A percentile compares a stretch with the other conserved stretches of the same genome.
Conservation (phyloP, 495 filamentous ascomycete genomes). For the Pseudevernia furfuracea region DNA sequence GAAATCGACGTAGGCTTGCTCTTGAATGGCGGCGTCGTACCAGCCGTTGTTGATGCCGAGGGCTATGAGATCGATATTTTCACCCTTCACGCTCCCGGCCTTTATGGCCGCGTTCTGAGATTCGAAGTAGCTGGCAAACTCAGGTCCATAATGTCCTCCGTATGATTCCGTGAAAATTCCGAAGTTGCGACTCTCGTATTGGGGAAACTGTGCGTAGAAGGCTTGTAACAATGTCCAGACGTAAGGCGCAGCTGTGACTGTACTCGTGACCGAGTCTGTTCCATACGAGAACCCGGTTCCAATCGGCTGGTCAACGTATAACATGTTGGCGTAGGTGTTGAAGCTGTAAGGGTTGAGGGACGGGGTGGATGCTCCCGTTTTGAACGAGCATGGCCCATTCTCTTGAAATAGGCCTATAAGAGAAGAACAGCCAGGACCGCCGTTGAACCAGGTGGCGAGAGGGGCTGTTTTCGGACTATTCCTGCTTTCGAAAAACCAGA, state of each 20-base stretch:
- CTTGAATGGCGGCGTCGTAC: slow-evolving; percentile 43
- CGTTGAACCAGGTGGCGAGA: slow-evolving; percentile 49
- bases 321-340: slow-evolving; percentile 55
- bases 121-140: slow-evolving; percentile 45
- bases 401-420: slow-evolving; percentile 53
- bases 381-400: slow-evolving; percentile 50
- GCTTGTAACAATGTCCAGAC: slow-evolving; percentile 51
- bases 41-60: slow-evolving; percentile 54
- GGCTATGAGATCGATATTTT: slow-evolving; percentile 46
- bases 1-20: slow-evolving; percentile 46
- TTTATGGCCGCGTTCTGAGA: slow-evolving; percentile 43
- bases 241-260: slow-evolving; percentile 43
- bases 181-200: slow-evolving; percentile 48
- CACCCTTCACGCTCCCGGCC: slow-evolving; percentile 34
- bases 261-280: slow-evolving; percentile 40
- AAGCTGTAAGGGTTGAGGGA: slow-evolving; percentile 51
- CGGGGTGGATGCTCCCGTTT: slow-evolving; percentile 39
- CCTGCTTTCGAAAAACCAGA: slow-evolving; percentile 41
- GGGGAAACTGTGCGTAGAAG: slow-evolving; percentile 46
- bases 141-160: slow-evolving; percentile 50
- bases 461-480: slow-evolving; percentile 43
- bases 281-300: slow-evolving; percentile 50
- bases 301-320: slow-evolving; percentile 51
- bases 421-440: slow-evolving; percentile 46
- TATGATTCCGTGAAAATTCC: slow-evolving; percentile 51